Evolutionary conservation across 2,329 filamentous ascomycete genomes (phyloP).

Genomic region (Pseudogymnoascus sp.): DNA sequence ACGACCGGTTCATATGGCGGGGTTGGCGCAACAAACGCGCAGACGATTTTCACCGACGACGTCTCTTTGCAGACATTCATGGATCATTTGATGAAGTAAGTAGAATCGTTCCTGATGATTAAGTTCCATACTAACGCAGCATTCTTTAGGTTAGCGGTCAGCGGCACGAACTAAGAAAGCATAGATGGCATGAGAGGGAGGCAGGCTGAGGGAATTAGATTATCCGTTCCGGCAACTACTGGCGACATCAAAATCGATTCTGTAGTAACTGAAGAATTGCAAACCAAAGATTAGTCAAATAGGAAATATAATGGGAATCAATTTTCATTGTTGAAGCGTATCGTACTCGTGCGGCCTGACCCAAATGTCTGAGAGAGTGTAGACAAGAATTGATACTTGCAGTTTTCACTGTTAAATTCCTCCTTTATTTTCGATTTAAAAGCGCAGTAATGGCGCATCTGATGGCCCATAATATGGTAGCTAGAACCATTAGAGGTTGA

Average conservation of each 20-base stretch:
- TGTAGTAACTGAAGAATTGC: slow-evolving; percentile 4
- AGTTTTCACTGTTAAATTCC: neutral
- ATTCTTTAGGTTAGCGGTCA: slow-evolving; percentile 37
- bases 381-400: neutral
- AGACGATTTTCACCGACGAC: slow-evolving; percentile 98
- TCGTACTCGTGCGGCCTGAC: neutral
- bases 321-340: neutral
- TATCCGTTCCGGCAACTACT: slow-evolving; percentile 7
- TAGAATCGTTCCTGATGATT: slow-evolving; percentile 19
- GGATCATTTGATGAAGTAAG: slow-evolving; percentile 98
- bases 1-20: slow-evolving; percentile 88
- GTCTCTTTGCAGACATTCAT: slow-evolving; percentile 98
- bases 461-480: neutral
- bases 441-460: neutral
- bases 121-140: neutral
- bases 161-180: slow-evolving; percentile 36
- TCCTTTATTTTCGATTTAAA: neutral
- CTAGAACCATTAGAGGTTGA: neutral
- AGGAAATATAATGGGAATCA: slow-evolving; percentile 8
- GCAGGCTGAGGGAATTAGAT: slow-evolving; percentile 8
- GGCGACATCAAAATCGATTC: slow-evolving; percentile 4
- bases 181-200: neutral
- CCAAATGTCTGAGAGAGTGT: neutral
- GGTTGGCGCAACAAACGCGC: slow-evolving; percentile 73
- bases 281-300: slow-evolving; percentile 9